Conservation (phyloP, 2,329 filamentous ascomycete species). For the Colletotrichum caudatum region DNA sequence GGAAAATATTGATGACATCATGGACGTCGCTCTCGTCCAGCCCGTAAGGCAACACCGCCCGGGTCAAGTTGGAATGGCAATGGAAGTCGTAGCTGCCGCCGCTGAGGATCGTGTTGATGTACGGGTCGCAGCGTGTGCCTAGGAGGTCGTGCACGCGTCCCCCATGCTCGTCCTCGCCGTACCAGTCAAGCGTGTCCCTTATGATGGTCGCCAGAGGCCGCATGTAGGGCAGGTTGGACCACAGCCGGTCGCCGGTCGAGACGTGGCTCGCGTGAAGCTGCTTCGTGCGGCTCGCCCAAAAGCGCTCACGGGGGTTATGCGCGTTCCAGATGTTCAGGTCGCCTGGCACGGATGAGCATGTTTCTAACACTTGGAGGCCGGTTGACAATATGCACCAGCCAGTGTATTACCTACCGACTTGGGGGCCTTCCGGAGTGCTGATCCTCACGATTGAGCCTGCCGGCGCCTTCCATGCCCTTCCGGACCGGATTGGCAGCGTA, state of each 20-base stretch:
- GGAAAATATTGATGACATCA: conserved; percentile 88
- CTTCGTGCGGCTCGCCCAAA: conserved; percentile 84
- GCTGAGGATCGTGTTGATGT: conserved; percentile 80
- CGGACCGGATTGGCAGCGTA: conserved; percentile 78
- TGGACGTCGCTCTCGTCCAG: conserved; percentile 81
- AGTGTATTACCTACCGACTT: conserved; percentile 66
- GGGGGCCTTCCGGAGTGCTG: conserved; percentile 80
- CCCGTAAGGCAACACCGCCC: conserved; percentile 77
- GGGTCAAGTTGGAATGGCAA: conserved; percentile 84
- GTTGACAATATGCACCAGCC: neutral
- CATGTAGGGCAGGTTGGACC: conserved; percentile 83
- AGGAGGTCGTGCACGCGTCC: conserved; percentile 81
- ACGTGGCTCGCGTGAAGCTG: conserved; percentile 85
- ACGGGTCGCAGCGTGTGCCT: conserved; percentile 87
- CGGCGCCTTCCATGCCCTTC: conserved; percentile 77
- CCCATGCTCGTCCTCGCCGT: conserved; percentile 72
- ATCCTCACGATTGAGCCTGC: conserved; percentile 78
- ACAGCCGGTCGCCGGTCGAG: conserved; percentile 77
- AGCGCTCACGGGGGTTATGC: conserved; percentile 80
- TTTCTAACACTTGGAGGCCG: neutral
- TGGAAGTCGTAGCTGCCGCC: conserved; percentile 80
- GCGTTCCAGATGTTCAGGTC: conserved; percentile 87
- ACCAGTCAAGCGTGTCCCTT: conserved; percentile 73
- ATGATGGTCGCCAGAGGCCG: conserved; percentile 79
- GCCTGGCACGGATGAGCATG: conserved; percentile 54